Conservation (phyloP, 2,329 filamentous ascomycete genomes). For the Aspergillus sp. region DNA sequence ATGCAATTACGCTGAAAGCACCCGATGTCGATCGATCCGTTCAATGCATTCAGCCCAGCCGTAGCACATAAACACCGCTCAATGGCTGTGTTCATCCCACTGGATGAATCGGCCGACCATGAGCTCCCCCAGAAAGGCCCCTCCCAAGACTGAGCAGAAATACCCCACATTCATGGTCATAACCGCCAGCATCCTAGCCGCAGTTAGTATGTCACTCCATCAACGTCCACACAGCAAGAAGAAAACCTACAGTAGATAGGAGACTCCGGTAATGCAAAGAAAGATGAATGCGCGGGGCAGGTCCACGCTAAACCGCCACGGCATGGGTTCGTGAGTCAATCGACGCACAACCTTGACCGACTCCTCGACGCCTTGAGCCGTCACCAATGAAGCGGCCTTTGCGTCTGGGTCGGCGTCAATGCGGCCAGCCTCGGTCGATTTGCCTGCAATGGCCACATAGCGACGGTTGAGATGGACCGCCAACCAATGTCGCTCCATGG, state of each 20-base stretch:
- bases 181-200: conserved; percentile 77
- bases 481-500: conserved; percentile 63
- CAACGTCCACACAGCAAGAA: neutral
- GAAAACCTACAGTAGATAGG: conserved; percentile 76
- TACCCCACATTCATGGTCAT: conserved; percentile 90
- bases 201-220: conserved; percentile 4
- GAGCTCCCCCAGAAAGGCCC: conserved; percentile 82
- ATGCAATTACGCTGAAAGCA: neutral
- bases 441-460: conserved; percentile 71
- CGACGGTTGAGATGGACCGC: conserved; percentile 69
- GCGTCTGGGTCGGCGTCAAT: conserved; percentile 59
- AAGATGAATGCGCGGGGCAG: conserved; percentile 69
- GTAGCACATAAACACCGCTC: neutral
- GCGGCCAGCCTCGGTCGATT: conserved; percentile 57
- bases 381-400: conserved; percentile 64
- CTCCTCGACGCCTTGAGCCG: conserved; percentile 77
- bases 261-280: conserved; percentile 70
- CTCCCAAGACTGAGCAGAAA: conserved; percentile 74
- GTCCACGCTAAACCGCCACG: conserved; percentile 81
- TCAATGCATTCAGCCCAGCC: neutral
- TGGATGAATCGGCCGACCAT: conserved; percentile 68
- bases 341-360: conserved; percentile 70
- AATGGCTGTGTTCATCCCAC: conserved; percentile 30
- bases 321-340: conserved; percentile 51
- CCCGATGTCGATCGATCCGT: neutral